Evolutionary conservation across 2,329 filamentous ascomycete genomes (phyloP), one percentile per base, ranked within the genome.

Genomic region (Monosporascus sp.): DNA sequence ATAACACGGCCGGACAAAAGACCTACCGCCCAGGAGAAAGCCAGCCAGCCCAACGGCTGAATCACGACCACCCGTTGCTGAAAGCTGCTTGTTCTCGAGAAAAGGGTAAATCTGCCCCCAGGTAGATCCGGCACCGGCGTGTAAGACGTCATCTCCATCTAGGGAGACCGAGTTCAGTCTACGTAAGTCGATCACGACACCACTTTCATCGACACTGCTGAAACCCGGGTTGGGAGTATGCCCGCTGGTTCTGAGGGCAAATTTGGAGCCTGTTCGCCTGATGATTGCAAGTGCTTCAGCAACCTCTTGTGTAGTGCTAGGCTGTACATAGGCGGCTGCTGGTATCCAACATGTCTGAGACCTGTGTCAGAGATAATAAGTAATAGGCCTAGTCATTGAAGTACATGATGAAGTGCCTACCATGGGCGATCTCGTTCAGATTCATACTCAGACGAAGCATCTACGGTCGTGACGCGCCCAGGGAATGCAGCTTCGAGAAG

Each of bases 121-220:
- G 0, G 22, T 55, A 18, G 35, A 25, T 1, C 60, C 58, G 2
- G 52, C 27, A 3, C 54, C 58, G 17, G 56, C 51, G 5, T 48
- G 55, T 5, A 52, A 31, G 6, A 56, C 37, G n/a, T 44, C 47
- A 15, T 37, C 35, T 3, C 37, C 20, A 6, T 52, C 47, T 25
- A 59, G 18, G 5, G 48, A 18, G 15, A 59, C 22, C 6, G 45
- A 17, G 1, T 58, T 54, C 6, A 62, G 41, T 0, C 51, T 41
- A 0, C 53, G 39, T 17, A 64, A 37, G 47, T 63, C 57, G 3
- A 63, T 43, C 2, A 64, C 49, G 44, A 61, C 27, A 0, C 63
- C 61, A 6, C 47, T 47, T 1, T 37, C 50, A 11, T 58, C 53
- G 35, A 58, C 25, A 22, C 60, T 60, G 44, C 49, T 55, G 17